Evolutionary conservation across 345 rosid species (phyloP).

Genomic region (Aegle marmelos): DNA sequence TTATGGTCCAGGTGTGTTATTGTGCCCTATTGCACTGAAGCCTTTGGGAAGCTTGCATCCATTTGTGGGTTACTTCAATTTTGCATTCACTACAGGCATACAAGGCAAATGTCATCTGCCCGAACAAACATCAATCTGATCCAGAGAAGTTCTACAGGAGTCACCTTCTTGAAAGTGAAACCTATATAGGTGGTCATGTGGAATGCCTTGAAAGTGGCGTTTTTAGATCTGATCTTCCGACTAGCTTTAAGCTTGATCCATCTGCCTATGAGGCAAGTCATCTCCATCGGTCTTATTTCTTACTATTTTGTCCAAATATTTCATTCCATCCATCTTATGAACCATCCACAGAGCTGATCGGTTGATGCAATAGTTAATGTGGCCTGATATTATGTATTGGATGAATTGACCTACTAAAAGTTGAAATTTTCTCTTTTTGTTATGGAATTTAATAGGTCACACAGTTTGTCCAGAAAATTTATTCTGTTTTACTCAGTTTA

Average conservation of each 20-base stretch:
- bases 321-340: background rate
- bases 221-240: conserved; percentile 93
- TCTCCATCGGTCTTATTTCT: conserved; percentile 14
- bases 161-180: conserved; percentile 96
- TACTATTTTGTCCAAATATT: background rate
- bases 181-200: conserved; percentile 96
- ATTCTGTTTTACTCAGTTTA: background rate
- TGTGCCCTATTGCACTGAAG: conserved; percentile 12
- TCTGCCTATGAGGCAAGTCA: conserved; percentile 70
- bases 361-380: background rate
- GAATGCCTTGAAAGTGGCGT: conserved; percentile 99
- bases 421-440: background rate
- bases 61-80: background rate
- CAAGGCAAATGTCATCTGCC: conserved; percentile 92
- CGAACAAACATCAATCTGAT: conserved; percentile 93
- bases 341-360: background rate
- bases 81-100: conserved; percentile 56
- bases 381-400: background rate
- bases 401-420: background rate
- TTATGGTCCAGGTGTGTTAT: conserved; percentile 85
- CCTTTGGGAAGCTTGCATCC: conserved; percentile 7
- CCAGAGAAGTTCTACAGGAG: conserved; percentile 73
- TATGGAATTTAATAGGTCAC: background rate
- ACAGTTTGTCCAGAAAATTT: background rate
- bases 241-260: conserved; percentile 83